Base-by-base conservation (phyloP, 345 rosid species). In the Eucalyptus erythrocorys region DNA sequence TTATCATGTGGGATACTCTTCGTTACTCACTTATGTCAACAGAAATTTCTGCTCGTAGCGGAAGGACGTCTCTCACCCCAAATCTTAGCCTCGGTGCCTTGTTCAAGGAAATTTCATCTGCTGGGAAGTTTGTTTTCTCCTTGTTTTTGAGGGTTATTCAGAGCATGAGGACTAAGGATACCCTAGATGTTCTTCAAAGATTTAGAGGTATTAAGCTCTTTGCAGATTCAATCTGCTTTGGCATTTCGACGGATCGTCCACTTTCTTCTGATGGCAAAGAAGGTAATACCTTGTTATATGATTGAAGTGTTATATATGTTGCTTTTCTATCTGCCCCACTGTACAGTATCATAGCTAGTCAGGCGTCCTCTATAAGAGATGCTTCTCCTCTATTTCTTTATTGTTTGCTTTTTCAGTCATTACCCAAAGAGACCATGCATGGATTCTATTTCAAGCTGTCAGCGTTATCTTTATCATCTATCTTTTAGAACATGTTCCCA, bases 1-100 rank as follows among this genome's bases (percentile, higher is more conserved):
- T 95, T 89, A 90, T 96, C 85, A 93, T 97, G 94, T 98, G 99
- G 99, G 99, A 98, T 92, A 94, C 96, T 80, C 98, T 98, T n/a
- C 94, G 93, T 91, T 96, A 95, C 91, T 94, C 99, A 68, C 95
- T 98, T 81, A 92, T 94, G 87, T 95, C 98, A 34, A 94, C 95
- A 89, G 99, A 98, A 92, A 92, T 97, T 92, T 93, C 96, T 88
- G 92, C 95, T 87, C 98, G 99, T 53, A 89, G 95, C 87, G 94
- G 92, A 88, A 94, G 93, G 92, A 88, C 92, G 47, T 90, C 93
- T 53, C 21, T 93, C 92, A 89, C 86, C 79, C 94, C 99, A 89
- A 92, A 89, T 86, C 92, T 93, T 91, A 87, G 92, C 89, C 91
- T 92, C 61, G 86, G 89, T 92, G 90, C 94, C 48, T 93, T 98